A percentile compares a stretch with the other conserved stretches of the same genome.
Conservation (phyloP, 345 rosid genomes). For the Populus euphratica region DNA sequence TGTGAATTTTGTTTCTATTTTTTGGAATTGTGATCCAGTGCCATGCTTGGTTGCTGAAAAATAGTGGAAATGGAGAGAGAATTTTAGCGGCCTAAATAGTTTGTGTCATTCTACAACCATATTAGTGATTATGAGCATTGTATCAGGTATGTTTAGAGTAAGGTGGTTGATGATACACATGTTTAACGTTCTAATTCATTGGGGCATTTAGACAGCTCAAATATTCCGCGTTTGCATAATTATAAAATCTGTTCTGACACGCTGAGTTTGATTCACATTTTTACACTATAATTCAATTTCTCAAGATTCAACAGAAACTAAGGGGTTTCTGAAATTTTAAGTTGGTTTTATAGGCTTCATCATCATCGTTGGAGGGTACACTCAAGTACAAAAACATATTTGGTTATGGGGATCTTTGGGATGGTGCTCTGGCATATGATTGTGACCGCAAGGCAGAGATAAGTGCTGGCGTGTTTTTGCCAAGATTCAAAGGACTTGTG, state of each 20-base stretch:
- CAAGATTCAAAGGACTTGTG: conserved; percentile 56
- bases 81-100: background rate
- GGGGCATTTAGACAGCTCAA: background rate
- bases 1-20: background rate
- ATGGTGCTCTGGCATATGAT: conserved; percentile 73
- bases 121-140: background rate
- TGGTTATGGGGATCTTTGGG: conserved; percentile 96
- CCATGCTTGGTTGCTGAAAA: conserved; percentile 6
- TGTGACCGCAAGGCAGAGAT: conserved; percentile 75
- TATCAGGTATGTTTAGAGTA: background rate
- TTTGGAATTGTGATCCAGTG: background rate
- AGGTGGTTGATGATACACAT: background rate
- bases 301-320: background rate
- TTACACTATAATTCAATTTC: background rate
- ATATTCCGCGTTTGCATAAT: background rate
- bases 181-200: background rate
- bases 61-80: background rate
- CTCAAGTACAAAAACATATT: conserved; percentile 74
- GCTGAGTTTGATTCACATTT: background rate
- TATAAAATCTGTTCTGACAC: background rate
- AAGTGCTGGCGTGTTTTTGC: conserved; percentile 71
- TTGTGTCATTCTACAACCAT: background rate
- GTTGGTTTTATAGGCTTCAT: conserved; percentile 59
- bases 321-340: conserved; percentile 14
- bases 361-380: conserved; percentile 78